Evolutionary conservation across 768 basidiomycete species (phyloP).

Genomic region (Lactifluus echinatus): DNA sequence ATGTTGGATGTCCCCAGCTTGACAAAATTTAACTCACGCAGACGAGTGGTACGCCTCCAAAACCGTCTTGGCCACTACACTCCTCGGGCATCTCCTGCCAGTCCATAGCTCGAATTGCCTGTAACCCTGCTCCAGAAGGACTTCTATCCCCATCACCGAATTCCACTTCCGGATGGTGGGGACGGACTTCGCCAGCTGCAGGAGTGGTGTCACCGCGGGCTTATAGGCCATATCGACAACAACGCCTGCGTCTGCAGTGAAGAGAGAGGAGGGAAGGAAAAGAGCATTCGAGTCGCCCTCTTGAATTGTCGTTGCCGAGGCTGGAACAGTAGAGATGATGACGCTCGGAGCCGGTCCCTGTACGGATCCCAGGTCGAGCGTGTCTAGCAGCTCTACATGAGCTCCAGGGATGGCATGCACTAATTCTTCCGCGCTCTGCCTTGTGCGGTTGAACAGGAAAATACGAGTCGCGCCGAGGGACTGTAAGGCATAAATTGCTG

Average conservation of each 20-base stretch:
- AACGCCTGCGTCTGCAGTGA: slow-evolving; percentile 53
- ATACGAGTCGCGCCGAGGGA: slow-evolving; percentile 58
- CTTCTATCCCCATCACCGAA: slow-evolving; percentile 70
- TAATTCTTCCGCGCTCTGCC: slow-evolving; percentile 60
- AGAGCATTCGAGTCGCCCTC: slow-evolving; percentile 29
- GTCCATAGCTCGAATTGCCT: slow-evolving; percentile 82
- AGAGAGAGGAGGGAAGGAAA: slow-evolving; percentile 47
- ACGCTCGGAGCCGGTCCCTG: slow-evolving; percentile 48
- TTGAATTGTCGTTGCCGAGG: slow-evolving; percentile 43
- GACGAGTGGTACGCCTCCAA: slow-evolving; percentile 34
- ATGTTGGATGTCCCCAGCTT: background rate
- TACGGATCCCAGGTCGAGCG: slow-evolving; percentile 45
- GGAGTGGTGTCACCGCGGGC: slow-evolving; percentile 75
- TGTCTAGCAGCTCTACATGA: slow-evolving; percentile 50
- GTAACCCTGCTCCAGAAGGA: slow-evolving; percentile 84
- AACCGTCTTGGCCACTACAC: slow-evolving; percentile 39
- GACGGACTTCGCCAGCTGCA: slow-evolving; percentile 51
- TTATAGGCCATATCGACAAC: slow-evolving; percentile 95
- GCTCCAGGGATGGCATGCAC: slow-evolving; percentile 57
- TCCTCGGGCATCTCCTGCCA: slow-evolving; percentile 48
- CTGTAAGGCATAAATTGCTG: slow-evolving; percentile 85
- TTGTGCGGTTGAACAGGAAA: slow-evolving; percentile 85
- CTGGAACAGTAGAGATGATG: slow-evolving; percentile 87
- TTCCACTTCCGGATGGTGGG: slow-evolving; percentile 45
- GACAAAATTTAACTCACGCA: background rate